Evolutionary conservation across 495 filamentous ascomycete species (phyloP), one percentile per base, ranked within the genome.

Genomic region (Penicillium crystallinum): DNA sequence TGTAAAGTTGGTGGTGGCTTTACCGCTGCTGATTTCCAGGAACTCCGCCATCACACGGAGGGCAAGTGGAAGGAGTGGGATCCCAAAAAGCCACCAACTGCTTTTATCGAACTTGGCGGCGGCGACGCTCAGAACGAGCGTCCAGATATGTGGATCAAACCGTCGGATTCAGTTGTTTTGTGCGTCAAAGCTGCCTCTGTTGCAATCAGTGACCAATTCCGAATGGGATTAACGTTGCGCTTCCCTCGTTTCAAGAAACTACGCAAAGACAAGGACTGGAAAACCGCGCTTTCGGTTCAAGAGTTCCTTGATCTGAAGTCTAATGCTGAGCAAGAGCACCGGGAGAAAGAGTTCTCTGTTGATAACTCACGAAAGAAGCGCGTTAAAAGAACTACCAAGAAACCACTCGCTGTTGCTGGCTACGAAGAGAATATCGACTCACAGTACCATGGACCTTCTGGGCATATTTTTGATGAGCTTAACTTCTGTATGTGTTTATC

Each of bases 1-100:
- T 93, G 90, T 73, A 97, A 95, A 68, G 93, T 97, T 19, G 93
- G 93, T 33, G 93, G 95, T 45, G 93, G 93, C 0, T 90, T 97
- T 57, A 86, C 82, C 25, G 88, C 86, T 4, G 80, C 84, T 50
- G 95, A 98, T 60, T 96, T 95, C 57, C 84, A 82, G 1, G 81
- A 84, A 39, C 82, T 98, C 34, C 76, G 84, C 1, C 88, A 95
- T 60, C 80, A 81, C 29, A 97, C 95, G 0, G 87, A 95, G 41
- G 89, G 86, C 12, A 95, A 96, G 61, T 98, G 95, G 95, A 75
- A 79, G 5, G 78, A 87, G 15, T 98, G 89, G 89, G 86, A 96
- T 66, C 49, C 77, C 1, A 85, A 85, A 43, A 83, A 80, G 40
- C 93, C 93, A 15, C 95, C 95, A 0, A 84, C 77, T 8, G 77